A percentile compares a stretch with the other conserved stretches of the same genome.
These are phyloP conservation scores for Xylariaceae sp. DNA, from an alignment of 2,329 filamentous ascomycete genomes.

Conservation along the genomic window DNA sequence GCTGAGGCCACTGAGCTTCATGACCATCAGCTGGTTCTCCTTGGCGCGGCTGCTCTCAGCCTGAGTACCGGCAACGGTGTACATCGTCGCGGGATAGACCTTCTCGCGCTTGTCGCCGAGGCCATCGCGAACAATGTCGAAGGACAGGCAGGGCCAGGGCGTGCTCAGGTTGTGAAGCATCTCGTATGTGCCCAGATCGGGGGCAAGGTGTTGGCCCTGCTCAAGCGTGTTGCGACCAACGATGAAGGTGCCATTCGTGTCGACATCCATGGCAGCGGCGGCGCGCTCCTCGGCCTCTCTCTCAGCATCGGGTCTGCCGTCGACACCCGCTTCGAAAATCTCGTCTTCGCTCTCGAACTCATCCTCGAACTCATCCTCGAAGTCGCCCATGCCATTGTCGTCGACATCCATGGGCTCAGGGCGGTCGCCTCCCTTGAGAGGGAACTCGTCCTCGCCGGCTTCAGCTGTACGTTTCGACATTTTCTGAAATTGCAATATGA, in stretches of 20 bases:
- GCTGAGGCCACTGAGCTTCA: constrained; percentile 90
- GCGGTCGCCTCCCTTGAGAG: constrained; percentile 57
- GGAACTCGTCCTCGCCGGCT: constrained; percentile 39
- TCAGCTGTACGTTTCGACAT: constrained; percentile 61
- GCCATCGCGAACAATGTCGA: constrained; percentile 81
- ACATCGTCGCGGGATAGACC: constrained; percentile 92
- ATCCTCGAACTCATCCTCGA: constrained; percentile 92
- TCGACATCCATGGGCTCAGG: constrained; percentile 62
- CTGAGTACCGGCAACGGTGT: constrained; percentile 91
- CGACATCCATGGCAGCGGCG: constrained; percentile 79
- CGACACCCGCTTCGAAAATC: constrained; percentile 88
- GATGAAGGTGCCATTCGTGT: constrained; percentile 81
- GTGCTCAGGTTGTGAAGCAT: constrained; percentile 94
- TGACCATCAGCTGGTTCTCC: constrained; percentile 91
- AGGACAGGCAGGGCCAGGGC: constrained; percentile 94
- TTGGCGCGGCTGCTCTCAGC: constrained; percentile 67
- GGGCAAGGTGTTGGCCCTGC: constrained; percentile 82
- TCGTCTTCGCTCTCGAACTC: constrained; percentile 87
- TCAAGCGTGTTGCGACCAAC: constrained; percentile 89
- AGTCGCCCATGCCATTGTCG: constrained; percentile 65
- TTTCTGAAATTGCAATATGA: constrained; percentile 8
- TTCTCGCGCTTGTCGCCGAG: constrained; percentile 79
- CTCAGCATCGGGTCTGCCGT: constrained; percentile 87
- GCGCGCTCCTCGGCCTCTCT: constrained; percentile 80
- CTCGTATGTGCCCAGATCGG: constrained; percentile 91